These are phyloP conservation scores for Monosporascus sp. DNA, from an alignment of 2,329 filamentous ascomycete species.

Conservation along the genomic window DNA sequence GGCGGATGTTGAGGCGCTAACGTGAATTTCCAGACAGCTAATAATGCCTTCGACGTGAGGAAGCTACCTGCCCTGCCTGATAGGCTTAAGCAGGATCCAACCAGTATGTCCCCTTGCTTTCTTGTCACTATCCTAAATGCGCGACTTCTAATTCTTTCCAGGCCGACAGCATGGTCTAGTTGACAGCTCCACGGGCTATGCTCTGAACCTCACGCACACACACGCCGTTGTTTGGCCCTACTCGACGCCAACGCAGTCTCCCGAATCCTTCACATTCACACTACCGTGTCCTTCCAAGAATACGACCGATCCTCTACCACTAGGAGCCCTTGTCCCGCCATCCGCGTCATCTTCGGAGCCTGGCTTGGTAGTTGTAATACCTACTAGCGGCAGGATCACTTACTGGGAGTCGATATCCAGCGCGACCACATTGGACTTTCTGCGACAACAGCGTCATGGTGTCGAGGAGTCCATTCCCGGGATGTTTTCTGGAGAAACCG, in stretches of 20 bases:
- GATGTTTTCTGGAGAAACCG: conserved; percentile 72
- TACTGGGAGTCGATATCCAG: conserved; percentile 96
- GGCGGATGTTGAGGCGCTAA: conserved; percentile 7
- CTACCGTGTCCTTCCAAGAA: conserved; percentile 68
- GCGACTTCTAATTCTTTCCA: conserved; percentile 25
- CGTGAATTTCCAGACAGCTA: conserved; percentile 60
- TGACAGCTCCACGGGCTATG: conserved; percentile 63
- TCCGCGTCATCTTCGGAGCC: conserved; percentile 74
- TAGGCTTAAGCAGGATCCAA: conserved; percentile 60
- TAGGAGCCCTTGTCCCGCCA: conserved; percentile 77
- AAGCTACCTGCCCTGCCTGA: conserved; percentile 80
- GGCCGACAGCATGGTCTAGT: conserved; percentile 62
- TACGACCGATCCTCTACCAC: conserved; percentile 65
- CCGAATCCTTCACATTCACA: conserved; percentile 74
- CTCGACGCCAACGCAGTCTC: conserved; percentile 58
- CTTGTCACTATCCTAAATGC: too few species aligned
- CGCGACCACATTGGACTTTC: conserved; percentile 76
- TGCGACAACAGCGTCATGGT: conserved; percentile 74
- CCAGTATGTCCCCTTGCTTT: conserved; percentile 45
- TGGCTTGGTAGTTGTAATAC: conserved; percentile 81
- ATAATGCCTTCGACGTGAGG: conserved; percentile 77
- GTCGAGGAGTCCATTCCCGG: conserved; percentile 70
- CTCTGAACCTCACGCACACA: conserved; percentile 71
- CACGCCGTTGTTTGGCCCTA: conserved; percentile 92
- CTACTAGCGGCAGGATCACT: conserved; percentile 75